Evolutionary conservation across 305 asterid species (phyloP), one percentile per base, ranked within the genome.

Genomic region (Fraxinus xanthoxyloides): DNA sequence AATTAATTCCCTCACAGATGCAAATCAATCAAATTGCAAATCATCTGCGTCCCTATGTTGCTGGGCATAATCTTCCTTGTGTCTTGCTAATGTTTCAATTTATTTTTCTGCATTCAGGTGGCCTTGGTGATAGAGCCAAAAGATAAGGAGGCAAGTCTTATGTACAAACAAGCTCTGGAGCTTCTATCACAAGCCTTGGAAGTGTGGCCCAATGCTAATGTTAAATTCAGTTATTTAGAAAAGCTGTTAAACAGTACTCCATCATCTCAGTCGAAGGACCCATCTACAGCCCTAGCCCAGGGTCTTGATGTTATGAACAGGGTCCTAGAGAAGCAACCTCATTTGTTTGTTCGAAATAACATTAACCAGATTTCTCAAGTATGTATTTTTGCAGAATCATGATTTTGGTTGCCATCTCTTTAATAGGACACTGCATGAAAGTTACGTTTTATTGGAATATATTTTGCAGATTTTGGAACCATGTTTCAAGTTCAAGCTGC

Each of bases 161-260:
- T 97, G 98, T 97, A 93, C 90, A 93, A 93, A 86, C 99, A 97
- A 91, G 98, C 99, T 78, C 84, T 97, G 88, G 99, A 94, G 87
- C 98, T 97, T 85, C 89, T 97, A 72, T 93, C 99, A 78, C 96
- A 92, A 83, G 99, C 99, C 81, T 87, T 97, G 93, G 99, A 97
- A 85, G 99, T 97, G 89, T 97, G 99, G 99, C 97, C 99, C 76
- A 93, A 87, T 91, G 99, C 99, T 63, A 97, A 97, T 89, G 99
- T 97, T 82, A 97, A 97, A 86, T 97, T 97, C 86, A 97, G 93
- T 93, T 97, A 97, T 89, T 85, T 97, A 88, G 99, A 97, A 90
- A 97, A 97, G 94, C 91, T 97, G 87, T 97, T 97, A 61, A 91
- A 92, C 86, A 92, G 97, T 88, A 88, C 95, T 80, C 97, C 97